Evolutionary conservation across 352 stramenopile species (phyloP).

Genomic region (Phytophthora fragariae): DNA sequence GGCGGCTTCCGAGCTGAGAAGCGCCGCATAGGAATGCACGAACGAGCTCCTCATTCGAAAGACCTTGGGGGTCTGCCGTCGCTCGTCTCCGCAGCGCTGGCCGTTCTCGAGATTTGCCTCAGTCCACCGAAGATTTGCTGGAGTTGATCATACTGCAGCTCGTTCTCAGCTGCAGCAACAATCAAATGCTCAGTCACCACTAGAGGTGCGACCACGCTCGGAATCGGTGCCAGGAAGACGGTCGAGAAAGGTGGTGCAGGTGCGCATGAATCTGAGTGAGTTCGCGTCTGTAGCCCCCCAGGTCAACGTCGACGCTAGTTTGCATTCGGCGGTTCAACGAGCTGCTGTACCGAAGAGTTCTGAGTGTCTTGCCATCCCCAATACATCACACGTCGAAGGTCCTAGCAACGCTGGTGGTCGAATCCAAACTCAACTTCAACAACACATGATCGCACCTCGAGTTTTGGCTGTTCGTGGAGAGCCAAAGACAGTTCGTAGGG

Average conservation of each 20-base stretch:
- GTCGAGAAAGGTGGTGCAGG: conserved; percentile 51
- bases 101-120: background rate
- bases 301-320: background rate
- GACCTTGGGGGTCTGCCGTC: conserved; percentile 20
- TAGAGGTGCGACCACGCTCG: background rate
- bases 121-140: background rate
- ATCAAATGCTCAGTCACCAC: background rate
- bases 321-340: background rate
- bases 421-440: background rate
- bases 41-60: conserved; percentile 37
- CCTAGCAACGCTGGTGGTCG: background rate
- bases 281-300: conserved; percentile 21
- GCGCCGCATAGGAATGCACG: conserved; percentile 30
- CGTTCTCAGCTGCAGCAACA: conserved; percentile 1
- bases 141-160: background rate
- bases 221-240: conserved; percentile 16
- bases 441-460: conserved; percentile 13
- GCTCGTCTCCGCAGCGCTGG: conserved; percentile 7
- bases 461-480: conserved; percentile 19
- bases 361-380: background rate
- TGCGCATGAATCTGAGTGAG: conserved; percentile 53
- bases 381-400: background rate
- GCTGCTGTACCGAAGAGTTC: background rate
- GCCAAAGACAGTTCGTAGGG: conserved; percentile 43
- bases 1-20: conserved; percentile 33